Evolutionary conservation across 352 stramenopile species (phyloP).

Genomic region (Phytophthora podocarpi): DNA sequence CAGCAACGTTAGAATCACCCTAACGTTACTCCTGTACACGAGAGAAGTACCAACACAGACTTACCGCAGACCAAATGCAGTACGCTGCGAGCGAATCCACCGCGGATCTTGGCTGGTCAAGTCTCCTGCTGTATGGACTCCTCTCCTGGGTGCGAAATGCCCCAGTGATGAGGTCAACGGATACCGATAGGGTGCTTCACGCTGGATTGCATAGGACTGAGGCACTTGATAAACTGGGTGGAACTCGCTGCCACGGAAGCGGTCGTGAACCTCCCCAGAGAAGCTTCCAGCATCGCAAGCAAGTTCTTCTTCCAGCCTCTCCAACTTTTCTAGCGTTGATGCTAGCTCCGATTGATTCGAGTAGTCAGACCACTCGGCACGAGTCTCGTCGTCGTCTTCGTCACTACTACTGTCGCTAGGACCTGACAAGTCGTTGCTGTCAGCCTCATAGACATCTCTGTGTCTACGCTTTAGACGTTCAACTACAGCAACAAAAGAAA

Average conservation of each 20-base stretch:
- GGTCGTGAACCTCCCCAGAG: conserved; percentile 6
- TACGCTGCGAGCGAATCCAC: conserved; percentile 19
- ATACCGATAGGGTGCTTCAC: conserved; percentile 21
- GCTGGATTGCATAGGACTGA: conserved; percentile 11
- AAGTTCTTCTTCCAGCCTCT: conserved; percentile 31
- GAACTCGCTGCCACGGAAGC: neutral
- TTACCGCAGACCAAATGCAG: conserved; percentile 26
- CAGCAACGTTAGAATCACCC: neutral
- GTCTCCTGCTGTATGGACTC: neutral
- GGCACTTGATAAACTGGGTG: conserved; percentile 11
- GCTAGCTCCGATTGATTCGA: conserved; percentile 28
- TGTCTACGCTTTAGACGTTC: conserved; percentile 1
- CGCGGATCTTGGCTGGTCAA: conserved; percentile 10
- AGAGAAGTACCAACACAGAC: no score
- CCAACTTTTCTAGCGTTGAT: conserved; percentile 24
- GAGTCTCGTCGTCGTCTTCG: conserved; percentile 10
- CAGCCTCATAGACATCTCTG: neutral
- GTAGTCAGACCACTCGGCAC: conserved; percentile 18
- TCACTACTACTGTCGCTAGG: conserved; percentile 15
- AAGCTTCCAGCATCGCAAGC: conserved; percentile 12
- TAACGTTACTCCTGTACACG: no score
- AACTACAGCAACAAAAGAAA: conserved; percentile 17
- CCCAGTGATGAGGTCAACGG: conserved; percentile 12
- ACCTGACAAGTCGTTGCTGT: conserved; percentile 22
- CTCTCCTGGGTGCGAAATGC: conserved; percentile 8